Conservation (phyloP, 257 asterid species). For the Nicotiana attenuata region DNA sequence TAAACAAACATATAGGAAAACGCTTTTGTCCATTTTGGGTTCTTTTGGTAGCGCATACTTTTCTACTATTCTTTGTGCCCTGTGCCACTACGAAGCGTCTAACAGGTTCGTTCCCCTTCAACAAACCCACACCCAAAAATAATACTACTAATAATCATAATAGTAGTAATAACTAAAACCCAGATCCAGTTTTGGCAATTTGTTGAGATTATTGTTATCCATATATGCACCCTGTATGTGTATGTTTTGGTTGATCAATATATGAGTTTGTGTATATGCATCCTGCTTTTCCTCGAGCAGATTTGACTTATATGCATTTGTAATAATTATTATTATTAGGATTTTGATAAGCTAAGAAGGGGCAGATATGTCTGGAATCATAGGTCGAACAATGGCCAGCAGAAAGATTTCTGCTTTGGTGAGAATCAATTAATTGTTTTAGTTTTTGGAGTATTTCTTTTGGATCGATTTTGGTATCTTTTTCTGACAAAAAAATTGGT, state of each 20-base stretch:
- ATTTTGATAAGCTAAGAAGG: background rate
- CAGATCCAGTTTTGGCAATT: background rate
- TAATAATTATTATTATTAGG: background rate
- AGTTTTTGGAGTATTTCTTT: background rate
- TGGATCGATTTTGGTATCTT: conserved; percentile 6
- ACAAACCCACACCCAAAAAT: background rate
- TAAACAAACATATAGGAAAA: too few species aligned
- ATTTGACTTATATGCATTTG: background rate
- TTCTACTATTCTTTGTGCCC: background rate
- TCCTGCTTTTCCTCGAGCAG: background rate
- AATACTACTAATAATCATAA: background rate
- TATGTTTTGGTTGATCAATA: background rate
- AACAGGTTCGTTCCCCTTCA: background rate
- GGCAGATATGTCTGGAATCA: conserved; percentile 45
- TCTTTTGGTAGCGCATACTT: background rate
- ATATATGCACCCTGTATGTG: background rate
- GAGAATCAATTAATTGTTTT: background rate
- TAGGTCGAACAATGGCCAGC: conserved; percentile 35
- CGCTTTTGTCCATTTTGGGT: background rate
- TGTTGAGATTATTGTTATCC: background rate
- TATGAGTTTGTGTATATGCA: background rate
- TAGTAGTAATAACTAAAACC: background rate
- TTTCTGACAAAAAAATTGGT: background rate
- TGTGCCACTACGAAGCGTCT: background rate
- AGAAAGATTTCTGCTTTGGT: conserved; percentile 42